phyloP scores from a whole-genome alignment of 2,329 filamentous ascomycete genomes.

The Aspergillus latus region DNA sequence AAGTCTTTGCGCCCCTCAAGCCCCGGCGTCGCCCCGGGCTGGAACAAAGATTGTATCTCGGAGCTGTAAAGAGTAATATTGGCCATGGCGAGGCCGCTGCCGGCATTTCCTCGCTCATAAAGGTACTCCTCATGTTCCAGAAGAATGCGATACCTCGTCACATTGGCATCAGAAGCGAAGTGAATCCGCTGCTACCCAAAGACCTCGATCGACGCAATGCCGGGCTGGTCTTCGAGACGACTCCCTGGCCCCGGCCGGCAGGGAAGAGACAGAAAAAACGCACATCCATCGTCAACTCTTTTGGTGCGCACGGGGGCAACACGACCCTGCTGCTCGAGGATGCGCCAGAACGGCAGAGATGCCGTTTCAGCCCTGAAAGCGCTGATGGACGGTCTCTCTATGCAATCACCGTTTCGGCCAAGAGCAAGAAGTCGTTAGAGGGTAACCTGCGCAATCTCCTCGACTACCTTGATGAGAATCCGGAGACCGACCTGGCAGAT shows the following conservation, averaged over 20 bases:
- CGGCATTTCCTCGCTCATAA: slow-evolving; percentile 50
- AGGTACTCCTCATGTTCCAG: slow-evolving; percentile 64
- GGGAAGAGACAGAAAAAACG: slow-evolving; percentile 19
- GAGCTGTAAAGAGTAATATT: slow-evolving; percentile 30
- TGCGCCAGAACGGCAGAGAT: slow-evolving; percentile 45
- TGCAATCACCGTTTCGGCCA: slow-evolving; percentile 57
- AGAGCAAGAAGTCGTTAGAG: slow-evolving; percentile 45
- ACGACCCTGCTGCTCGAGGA: slow-evolving; percentile 64
- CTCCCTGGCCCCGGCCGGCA: slow-evolving; percentile 24
- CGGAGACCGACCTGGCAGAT: slow-evolving; percentile 49
- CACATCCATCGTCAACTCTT: slow-evolving; percentile 58
- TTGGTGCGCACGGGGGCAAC: slow-evolving; percentile 69
- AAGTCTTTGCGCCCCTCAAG: slow-evolving; percentile 32
- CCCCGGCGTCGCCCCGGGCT: slow-evolving; percentile 24
- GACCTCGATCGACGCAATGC: slow-evolving; percentile 29
- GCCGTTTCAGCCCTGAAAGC: slow-evolving; percentile 27
- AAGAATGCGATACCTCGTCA: slow-evolving; percentile 65
- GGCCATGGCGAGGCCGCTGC: slow-evolving; percentile 34
- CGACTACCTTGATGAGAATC: slow-evolving; percentile 34
- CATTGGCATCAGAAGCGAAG: slow-evolving; percentile 59
- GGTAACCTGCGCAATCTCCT: slow-evolving; percentile 55
- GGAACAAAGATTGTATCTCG: slow-evolving; percentile 18
- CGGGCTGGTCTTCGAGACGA: slow-evolving; percentile 45
- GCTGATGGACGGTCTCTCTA: slow-evolving; percentile 26
- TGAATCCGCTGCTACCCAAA: too few relatives aligned